These are phyloP conservation scores for Venturia carpophila DNA, from an alignment of 2,329 filamentous ascomycete genomes.

Conservation along the genomic window DNA sequence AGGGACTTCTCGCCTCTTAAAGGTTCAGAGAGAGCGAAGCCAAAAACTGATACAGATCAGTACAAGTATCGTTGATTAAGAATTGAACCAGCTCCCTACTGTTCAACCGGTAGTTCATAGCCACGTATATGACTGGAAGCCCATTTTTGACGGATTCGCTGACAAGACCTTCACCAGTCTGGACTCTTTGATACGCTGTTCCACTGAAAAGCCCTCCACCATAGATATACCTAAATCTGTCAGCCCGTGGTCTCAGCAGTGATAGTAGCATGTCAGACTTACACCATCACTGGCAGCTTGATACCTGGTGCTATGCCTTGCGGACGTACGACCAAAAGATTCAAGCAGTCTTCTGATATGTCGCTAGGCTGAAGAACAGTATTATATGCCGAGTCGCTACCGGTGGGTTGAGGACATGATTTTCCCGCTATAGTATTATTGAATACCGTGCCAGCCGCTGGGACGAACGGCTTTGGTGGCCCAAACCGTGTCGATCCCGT, in stretches of 20 bases:
- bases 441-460: background rate
- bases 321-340: conserved; percentile 53
- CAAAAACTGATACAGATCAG: conserved; percentile 30
- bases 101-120: conserved; percentile 38
- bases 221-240: conserved; percentile 50
- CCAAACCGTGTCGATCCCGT: conserved; percentile 1
- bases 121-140: conserved; percentile 39
- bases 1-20: conserved; percentile 29
- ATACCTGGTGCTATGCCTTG: conserved; percentile 23
- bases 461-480: background rate
- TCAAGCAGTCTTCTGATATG: conserved; percentile 50
- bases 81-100: conserved; percentile 17
- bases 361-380: conserved; percentile 1
- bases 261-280: background rate
- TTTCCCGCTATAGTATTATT: background rate
- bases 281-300: conserved; percentile 29
- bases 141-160: conserved; percentile 26
- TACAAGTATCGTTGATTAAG: background rate
- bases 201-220: conserved; percentile 29
- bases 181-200: conserved; percentile 34
- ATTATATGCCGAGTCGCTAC: background rate
- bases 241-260: background rate
- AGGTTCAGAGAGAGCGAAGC: conserved; percentile 24
- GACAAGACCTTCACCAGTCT: conserved; percentile 29
- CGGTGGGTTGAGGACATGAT: conserved; percentile 2